Conservation (phyloP, 306 rosid species). For the Rosa chinensis region DNA sequence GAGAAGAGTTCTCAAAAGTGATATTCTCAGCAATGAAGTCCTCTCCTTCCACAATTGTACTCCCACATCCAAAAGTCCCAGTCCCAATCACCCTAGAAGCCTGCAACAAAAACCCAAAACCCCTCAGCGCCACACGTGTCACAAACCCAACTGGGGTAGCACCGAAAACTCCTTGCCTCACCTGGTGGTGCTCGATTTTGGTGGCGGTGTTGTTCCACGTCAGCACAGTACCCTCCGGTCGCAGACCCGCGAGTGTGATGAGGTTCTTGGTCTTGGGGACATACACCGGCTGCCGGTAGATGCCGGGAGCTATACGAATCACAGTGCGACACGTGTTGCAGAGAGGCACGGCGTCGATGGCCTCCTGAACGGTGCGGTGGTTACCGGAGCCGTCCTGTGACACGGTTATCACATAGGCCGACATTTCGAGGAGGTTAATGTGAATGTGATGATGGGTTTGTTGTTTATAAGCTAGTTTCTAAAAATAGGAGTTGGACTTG, state of each 20-base stretch:
- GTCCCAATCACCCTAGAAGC: constrained; percentile 63
- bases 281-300: constrained; percentile 73
- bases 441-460: not conserved
- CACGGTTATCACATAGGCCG: constrained; percentile 51
- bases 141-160: constrained; percentile 23
- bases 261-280: constrained; percentile 85
- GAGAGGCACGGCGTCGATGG: constrained; percentile 77
- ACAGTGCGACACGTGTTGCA: constrained; percentile 66
- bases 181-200: constrained; percentile 74
- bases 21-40: constrained; percentile 92
- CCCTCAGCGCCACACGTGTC: not conserved
- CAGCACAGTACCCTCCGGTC: constrained; percentile 64
- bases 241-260: constrained; percentile 61
- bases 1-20: constrained; percentile 85
- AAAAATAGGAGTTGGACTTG: not conserved
- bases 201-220: constrained; percentile 88
- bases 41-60: constrained; percentile 80
- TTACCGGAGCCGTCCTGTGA: constrained; percentile 70
- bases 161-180: constrained; percentile 16
- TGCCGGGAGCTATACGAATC: constrained; percentile 71
- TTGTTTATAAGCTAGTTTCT: not conserved
- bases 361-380: constrained; percentile 77
- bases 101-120: constrained; percentile 37
- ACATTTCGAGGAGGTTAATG: constrained; percentile 39
- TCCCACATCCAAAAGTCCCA: constrained; percentile 94